A percentile compares a stretch with the other conserved stretches of the same genome.
Conservation (phyloP, 805 yeast genomes). For the Tetrapisispora arboricola region DNA sequence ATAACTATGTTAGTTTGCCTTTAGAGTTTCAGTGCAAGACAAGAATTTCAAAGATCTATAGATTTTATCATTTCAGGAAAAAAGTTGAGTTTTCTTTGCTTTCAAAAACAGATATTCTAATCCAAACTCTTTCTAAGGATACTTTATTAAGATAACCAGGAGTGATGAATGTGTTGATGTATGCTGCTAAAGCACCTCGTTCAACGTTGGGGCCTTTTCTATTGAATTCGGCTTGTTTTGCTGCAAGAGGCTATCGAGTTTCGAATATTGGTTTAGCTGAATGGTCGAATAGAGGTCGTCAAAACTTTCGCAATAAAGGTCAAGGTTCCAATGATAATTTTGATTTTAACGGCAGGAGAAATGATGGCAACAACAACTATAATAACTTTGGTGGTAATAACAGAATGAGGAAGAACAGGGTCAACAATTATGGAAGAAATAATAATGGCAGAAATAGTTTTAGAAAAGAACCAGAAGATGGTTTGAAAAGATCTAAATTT, state of each 20-base stretch:
- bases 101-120: too few relatives aligned
- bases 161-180: not conserved
- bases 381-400: not conserved
- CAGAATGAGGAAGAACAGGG: not conserved
- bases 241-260: not conserved
- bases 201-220: not conserved
- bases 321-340: not conserved
- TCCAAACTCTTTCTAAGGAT: too few relatives aligned
- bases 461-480: not conserved
- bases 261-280: not conserved
- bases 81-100: too few relatives aligned
- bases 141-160: too few relatives aligned
- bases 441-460: not conserved
- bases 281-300: not conserved
- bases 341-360: not conserved
- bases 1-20: too few relatives aligned
- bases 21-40: too few relatives aligned
- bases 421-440: not conserved
- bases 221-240: not conserved
- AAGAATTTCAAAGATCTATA: too few relatives aligned
- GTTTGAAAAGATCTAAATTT: slow-evolving; percentile 1
- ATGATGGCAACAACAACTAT: not conserved
- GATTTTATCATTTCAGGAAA: too few relatives aligned
- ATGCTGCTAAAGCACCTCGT: not conserved
- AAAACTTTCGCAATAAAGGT: not conserved